A percentile compares a stretch with the other conserved stretches of the same genome.
phyloP scores from a whole-genome alignment of 305 asterid species.

The Fraxinus greggii region DNA sequence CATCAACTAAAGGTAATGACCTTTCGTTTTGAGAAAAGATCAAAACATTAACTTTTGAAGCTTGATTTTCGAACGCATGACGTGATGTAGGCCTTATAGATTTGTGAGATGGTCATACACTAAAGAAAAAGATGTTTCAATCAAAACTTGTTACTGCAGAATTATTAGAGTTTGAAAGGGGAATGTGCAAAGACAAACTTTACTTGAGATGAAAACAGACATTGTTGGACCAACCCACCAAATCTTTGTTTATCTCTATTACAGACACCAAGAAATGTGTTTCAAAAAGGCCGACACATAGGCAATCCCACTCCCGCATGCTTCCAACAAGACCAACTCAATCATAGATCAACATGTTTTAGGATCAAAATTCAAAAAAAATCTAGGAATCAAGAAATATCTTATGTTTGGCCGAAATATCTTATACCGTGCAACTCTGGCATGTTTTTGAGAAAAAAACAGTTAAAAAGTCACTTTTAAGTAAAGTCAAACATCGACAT shows the following conservation, averaged over 20 bases:
- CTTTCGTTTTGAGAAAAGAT: conserved; percentile 6
- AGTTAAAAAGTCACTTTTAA: background rate
- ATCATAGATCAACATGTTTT: background rate
- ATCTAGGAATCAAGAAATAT: background rate
- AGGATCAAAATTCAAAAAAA: background rate
- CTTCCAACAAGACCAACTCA: conserved; percentile 13
- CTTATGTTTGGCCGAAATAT: background rate
- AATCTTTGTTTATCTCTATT: background rate
- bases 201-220: background rate
- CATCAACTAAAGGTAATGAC: background rate
- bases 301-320: background rate
- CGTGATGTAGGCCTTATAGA: conserved; percentile 8
- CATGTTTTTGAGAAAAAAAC: background rate
- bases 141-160: background rate
- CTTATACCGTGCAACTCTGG: background rate
- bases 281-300: background rate
- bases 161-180: background rate
- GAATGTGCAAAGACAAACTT: background rate
- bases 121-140: background rate
- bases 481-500: background rate
- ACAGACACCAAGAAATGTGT: conserved; percentile 1
- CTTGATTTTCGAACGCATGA: conserved; percentile 16
- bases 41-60: background rate
- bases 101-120: conserved; percentile 6
- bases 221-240: conserved; percentile 4